Evolutionary conservation across 306 rosid species (phyloP).

Genomic region (Vigna angularis): DNA sequence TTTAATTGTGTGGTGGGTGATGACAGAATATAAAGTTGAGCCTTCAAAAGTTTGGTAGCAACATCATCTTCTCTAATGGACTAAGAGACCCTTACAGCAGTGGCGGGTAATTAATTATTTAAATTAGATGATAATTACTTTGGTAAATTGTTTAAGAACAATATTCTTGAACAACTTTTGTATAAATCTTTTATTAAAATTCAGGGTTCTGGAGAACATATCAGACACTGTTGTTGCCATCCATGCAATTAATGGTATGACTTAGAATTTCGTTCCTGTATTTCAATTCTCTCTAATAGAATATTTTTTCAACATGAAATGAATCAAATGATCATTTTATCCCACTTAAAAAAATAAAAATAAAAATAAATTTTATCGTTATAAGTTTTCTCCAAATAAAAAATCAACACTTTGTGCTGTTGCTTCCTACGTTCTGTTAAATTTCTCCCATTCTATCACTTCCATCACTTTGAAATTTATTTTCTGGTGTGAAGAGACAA

Average conservation of each 20-base stretch:
- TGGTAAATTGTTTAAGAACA: background rate
- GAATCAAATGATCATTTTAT: too few relatives aligned
- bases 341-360: too few relatives aligned
- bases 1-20: background rate
- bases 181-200: background rate
- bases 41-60: slow-evolving; percentile 65
- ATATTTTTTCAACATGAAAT: too few relatives aligned
- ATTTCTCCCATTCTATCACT: too few relatives aligned
- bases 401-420: too few relatives aligned
- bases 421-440: too few relatives aligned
- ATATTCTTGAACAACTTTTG: background rate
- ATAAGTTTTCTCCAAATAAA: too few relatives aligned
- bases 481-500: too few relatives aligned
- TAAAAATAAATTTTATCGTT: too few relatives aligned
- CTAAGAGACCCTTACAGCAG: slow-evolving; percentile 68
- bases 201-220: slow-evolving; percentile 58
- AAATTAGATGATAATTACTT: background rate
- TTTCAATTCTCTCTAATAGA: too few relatives aligned
- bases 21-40: slow-evolving; percentile 59
- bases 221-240: slow-evolving; percentile 58
- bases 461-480: too few relatives aligned
- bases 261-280: background rate
- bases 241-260: slow-evolving; percentile 49
- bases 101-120: slow-evolving; percentile 55
- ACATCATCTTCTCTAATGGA: slow-evolving; percentile 80